Conservation (phyloP, 768 basidiomycete genomes). For the Termitomyces sp. region DNA sequence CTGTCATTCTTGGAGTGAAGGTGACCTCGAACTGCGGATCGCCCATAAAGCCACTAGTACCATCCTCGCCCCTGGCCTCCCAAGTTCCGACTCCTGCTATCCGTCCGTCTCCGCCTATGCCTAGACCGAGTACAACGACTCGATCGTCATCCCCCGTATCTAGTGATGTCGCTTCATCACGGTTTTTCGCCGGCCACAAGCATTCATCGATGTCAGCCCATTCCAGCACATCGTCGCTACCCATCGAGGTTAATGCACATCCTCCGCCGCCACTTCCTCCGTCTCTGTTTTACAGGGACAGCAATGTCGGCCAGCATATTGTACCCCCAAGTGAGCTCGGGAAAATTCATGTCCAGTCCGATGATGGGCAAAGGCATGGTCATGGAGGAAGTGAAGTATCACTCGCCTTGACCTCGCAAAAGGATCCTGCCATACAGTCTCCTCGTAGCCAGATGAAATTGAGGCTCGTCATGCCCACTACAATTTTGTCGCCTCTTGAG, state of each 20-base stretch:
- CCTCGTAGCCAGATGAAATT: slow-evolving; percentile 4
- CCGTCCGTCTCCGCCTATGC: slow-evolving; percentile 1
- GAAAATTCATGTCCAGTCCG: slow-evolving; percentile 24
- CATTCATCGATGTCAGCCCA: slow-evolving; percentile 32
- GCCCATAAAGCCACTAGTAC: not conserved
- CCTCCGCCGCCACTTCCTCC: slow-evolving; percentile 36
- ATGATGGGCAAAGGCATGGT: slow-evolving; percentile 3
- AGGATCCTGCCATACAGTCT: not conserved
- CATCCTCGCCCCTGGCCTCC: slow-evolving; percentile 1
- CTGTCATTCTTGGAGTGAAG: slow-evolving; percentile 6
- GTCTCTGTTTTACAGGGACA: not conserved
- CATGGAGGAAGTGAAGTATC: not conserved
- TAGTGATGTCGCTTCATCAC: slow-evolving; percentile 49
- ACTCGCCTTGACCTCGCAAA: no score
- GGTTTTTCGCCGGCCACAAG: slow-evolving; percentile 36
- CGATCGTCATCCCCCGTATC: slow-evolving; percentile 59
- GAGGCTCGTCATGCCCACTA: slow-evolving; percentile 1
- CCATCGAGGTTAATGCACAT: slow-evolving; percentile 27
- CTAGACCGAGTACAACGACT: slow-evolving; percentile 42
- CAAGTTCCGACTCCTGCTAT: not conserved
- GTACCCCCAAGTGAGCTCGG: slow-evolving; percentile 52
- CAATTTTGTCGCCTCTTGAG: not conserved
- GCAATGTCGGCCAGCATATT: slow-evolving; percentile 38
- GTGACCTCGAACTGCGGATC: not conserved
- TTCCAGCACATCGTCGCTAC: slow-evolving; percentile 54